Evolutionary conservation across 805 yeast species (phyloP), one percentile per base, ranked within the genome.

Genomic region (Cyberlindnera mississippiensis): DNA sequence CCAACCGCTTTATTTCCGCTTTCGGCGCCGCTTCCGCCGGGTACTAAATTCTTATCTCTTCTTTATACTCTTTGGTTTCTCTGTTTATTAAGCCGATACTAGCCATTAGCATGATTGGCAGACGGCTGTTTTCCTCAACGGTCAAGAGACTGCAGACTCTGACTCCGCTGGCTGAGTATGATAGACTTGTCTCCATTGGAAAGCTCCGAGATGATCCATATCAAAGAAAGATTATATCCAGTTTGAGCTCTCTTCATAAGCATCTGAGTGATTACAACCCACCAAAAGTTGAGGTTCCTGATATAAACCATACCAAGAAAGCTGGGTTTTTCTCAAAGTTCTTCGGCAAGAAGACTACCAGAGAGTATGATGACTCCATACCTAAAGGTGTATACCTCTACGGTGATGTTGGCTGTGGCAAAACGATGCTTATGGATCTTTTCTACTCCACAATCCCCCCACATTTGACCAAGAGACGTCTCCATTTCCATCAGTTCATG

Each of bases 331-430:
- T 44, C 26, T 50, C 41, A 45, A 61, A 13, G 52, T 64, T 20
- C 50, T 63, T 1, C 28, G 41, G 45, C 13, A 45, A 32, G 2
- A 33, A 27, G 26, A 38, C n/a, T n/a, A n/a, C n/a, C n/a, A n/a
- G n/a, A n/a, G n/a, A n/a, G n/a, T n/a, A n/a, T n/a, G n/a, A n/a
- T n/a, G n/a, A n/a, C n/a, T n/a, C n/a, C 3, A 69, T 81, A 12
- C 96, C 93, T 2, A 70, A 75, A 50, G 99, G 99, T 4, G 83
- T 93, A 7, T 93, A 93, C 57, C 70, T 93, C 24, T 93, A 86
- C 63, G 99, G 99, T 17, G 98, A 93, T 62, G 99, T 93, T 33
- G 99, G 99, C 2, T 90, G 98, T 63, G 99, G 99, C 4, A 91
- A 93, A 60, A 93, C 99, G 7, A 91, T 93, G 97, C 69, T 93